Conservation (phyloP, 2,329 filamentous ascomycete genomes). For the Neopestalotiopsis sp. region DNA sequence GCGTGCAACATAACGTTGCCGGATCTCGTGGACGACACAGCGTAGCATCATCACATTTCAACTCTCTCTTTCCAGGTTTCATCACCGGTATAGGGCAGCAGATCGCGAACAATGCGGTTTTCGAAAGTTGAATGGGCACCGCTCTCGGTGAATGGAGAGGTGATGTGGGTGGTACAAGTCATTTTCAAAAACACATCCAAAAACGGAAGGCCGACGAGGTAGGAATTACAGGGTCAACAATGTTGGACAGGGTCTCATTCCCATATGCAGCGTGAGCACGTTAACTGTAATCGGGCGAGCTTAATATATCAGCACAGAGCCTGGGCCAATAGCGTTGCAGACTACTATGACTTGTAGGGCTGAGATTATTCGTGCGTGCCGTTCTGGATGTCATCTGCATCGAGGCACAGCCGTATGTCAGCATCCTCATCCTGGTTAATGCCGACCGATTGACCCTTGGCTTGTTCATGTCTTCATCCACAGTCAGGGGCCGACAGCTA, state of each 20-base stretch:
- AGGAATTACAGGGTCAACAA: neutral
- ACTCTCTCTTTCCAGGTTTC: neutral
- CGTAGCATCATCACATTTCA: neutral
- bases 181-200: neutral
- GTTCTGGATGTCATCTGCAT: neutral
- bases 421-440: neutral
- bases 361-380: neutral
- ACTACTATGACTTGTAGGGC: neutral
- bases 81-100: neutral
- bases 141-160: neutral
- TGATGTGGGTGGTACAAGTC: neutral
- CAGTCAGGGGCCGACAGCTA: neutral
- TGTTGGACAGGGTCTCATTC: neutral
- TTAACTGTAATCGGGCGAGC: neutral
- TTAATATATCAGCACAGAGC: neutral
- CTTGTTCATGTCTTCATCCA: neutral
- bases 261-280: neutral
- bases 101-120: neutral
- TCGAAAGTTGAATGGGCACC: neutral
- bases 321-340: neutral
- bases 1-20: neutral
- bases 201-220: neutral
- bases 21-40: neutral
- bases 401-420: neutral
- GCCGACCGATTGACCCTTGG: neutral